These are phyloP conservation scores for Boletus sensibilis DNA, from an alignment of 768 basidiomycete genomes.

Conservation along the genomic window DNA sequence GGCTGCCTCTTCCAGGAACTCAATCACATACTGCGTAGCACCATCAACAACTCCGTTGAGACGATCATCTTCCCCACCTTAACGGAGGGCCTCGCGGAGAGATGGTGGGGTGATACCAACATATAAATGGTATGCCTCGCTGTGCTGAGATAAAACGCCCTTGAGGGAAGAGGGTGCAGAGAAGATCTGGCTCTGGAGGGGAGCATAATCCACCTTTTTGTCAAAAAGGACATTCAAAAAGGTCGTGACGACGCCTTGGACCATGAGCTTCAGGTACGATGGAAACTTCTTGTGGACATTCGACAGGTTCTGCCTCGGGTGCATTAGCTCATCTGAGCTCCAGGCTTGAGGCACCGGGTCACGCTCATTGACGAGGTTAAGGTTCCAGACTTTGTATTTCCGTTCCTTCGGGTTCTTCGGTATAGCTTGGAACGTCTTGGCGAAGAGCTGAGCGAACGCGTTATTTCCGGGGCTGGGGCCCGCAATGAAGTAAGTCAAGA, in stretches of 20 bases:
- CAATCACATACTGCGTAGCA: no score
- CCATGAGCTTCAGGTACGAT: no score
- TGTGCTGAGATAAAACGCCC: not conserved
- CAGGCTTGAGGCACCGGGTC: constrained; percentile 19
- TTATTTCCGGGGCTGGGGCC: constrained; percentile 13
- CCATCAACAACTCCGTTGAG: no score
- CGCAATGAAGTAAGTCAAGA: constrained; percentile 6
- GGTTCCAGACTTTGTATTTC: constrained; percentile 12
- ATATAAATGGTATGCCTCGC: not conserved
- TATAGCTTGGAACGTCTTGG: not conserved
- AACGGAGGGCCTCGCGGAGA: no score
- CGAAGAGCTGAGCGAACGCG: not conserved
- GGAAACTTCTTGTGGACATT: not conserved
- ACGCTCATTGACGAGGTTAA: constrained; percentile 10
- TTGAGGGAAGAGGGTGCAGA: not conserved
- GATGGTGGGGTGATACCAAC: not conserved
- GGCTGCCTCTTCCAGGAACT: no score
- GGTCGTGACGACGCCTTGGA: no score
- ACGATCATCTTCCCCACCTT: no score
- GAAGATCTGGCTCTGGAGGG: constrained; percentile 2
- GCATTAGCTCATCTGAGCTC: not conserved
- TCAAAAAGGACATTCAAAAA: not conserved
- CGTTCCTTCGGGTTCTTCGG: not conserved
- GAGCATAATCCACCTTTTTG: not conserved
- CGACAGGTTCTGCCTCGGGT: not conserved